Base-by-base conservation (phyloP, 2,329 filamentous ascomycete species). In the Hymenoscyphus linearis region DNA sequence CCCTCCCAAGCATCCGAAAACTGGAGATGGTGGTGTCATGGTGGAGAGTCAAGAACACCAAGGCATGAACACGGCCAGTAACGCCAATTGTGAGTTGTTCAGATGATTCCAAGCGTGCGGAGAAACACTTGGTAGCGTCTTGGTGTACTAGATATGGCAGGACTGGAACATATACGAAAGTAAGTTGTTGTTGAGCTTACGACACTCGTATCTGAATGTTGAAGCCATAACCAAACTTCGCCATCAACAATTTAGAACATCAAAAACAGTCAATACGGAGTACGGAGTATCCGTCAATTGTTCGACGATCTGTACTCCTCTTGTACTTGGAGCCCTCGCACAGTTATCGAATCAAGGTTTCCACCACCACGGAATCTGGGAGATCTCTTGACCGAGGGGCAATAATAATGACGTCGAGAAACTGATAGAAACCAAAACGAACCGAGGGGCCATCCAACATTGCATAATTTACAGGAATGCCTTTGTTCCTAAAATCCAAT, bases 51-150 rank as follows among this genome's bases (percentile, higher is more conserved):
- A 25, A 5, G 55, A 31, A 13, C 36, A 18, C 35, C 26, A 57
- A 47, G 37, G 36, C 55, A 57, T 57, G 47, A 57, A 47, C 18
- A 47, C 55, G 36, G 37, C 35, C 55, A 14, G 27, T 10, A 7
- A n/a, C 10, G 18, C 53, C 53, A 55, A 55, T 55, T 34, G 12
- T 6, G n/a, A 25, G 12, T 12, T 18, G 25, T 54, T 54, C 6
- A 7, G 16, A 13, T 27, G 13, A 7, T 27, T 12, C 22, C 25
- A 6, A 27, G n/a, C 31, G 22, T n/a, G 31, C 18, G 16, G 52
- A 27, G 22, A 52, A 52, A 52, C 18, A 52, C 13, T 22, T 27
- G n/a, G n/a, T 12, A 22, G 36, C 27, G n/a, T 35, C 53, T 27
- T 55, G 31, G 31, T 31, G 31, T 31, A n/a, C n/a, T n/a, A n/a